Percentiles rank a stretch among this genome's conserved stretches.
phyloP scores from a whole-genome alignment of 1,284 basidiomycete genomes.

The Heterobasidion occidentale region DNA sequence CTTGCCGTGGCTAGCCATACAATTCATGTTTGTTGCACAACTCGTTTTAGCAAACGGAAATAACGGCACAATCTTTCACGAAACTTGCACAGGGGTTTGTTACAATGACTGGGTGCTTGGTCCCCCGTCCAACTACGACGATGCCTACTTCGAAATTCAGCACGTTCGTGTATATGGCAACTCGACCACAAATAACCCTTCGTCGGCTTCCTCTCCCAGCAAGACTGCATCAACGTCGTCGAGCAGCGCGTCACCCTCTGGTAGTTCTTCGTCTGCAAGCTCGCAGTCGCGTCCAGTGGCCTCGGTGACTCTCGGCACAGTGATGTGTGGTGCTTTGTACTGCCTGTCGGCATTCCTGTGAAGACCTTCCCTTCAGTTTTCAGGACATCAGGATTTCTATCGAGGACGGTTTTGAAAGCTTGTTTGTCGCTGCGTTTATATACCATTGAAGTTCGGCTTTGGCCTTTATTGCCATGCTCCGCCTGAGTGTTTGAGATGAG shows the following conservation, averaged over 20 bases:
- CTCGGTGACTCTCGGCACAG: not conserved
- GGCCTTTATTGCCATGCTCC: no score
- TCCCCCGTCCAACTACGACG: conserved; percentile 53
- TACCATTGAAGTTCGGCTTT: no score
- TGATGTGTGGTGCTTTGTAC: not conserved
- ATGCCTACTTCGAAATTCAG: conserved; percentile 72
- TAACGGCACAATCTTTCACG: conserved; percentile 33
- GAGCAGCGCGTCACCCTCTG: not conserved
- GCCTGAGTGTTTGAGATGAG: no score
- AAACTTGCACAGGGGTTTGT: conserved; percentile 61
- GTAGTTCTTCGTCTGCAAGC: not conserved
- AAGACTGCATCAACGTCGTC: not conserved
- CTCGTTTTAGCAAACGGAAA: not conserved
- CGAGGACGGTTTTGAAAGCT: no score
- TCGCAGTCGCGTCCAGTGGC: not conserved
- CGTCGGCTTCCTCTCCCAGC: not conserved
- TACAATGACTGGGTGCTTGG: conserved; percentile 74
- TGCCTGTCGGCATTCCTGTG: not conserved
- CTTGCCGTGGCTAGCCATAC: no score
- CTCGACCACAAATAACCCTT: conserved; percentile 1
- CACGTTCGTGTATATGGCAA: conserved; percentile 48
- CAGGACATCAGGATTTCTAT: no score
- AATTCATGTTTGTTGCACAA: not conserved
- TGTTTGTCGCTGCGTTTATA: no score
- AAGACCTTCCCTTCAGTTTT: not conserved